These are phyloP conservation scores for Diaporthe sp. DNA, from an alignment of 2,329 filamentous ascomycete genomes.

Conservation along the genomic window DNA sequence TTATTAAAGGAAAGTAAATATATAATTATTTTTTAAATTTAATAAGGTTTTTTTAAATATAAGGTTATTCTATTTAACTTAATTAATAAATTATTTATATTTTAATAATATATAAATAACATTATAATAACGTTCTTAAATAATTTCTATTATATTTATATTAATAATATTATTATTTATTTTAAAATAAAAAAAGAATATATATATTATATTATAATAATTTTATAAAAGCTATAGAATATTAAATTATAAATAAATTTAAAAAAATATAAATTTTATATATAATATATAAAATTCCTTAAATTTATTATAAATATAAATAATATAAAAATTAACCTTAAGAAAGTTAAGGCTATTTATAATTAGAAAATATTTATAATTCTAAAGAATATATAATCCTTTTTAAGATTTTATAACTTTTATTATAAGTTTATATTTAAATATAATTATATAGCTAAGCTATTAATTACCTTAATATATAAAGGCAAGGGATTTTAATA, in stretches of 20 bases:
- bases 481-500: not conserved
- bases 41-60: not conserved
- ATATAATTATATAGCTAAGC: not conserved
- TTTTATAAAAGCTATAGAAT: not conserved
- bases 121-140: not conserved
- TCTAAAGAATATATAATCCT: not conserved
- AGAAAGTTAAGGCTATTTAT: not conserved
- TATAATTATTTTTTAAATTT: not conserved
- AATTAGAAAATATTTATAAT: not conserved
- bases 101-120: conserved; percentile 40
- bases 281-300: not conserved
- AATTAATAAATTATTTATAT: conserved; percentile 38
- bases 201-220: not conserved
- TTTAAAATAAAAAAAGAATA: not conserved
- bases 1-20: not conserved
- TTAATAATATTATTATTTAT: conserved; percentile 16
- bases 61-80: not conserved
- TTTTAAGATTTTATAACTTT: not conserved
- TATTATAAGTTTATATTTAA: not conserved
- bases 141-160: too few species aligned
- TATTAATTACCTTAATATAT: not conserved
- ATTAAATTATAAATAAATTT: not conserved
- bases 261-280: conserved; percentile 9
- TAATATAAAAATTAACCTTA: not conserved
- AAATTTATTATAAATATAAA: not conserved